Conservation (phyloP, 176 grass and related monocot species). For the Saccharum spontaneum region DNA sequence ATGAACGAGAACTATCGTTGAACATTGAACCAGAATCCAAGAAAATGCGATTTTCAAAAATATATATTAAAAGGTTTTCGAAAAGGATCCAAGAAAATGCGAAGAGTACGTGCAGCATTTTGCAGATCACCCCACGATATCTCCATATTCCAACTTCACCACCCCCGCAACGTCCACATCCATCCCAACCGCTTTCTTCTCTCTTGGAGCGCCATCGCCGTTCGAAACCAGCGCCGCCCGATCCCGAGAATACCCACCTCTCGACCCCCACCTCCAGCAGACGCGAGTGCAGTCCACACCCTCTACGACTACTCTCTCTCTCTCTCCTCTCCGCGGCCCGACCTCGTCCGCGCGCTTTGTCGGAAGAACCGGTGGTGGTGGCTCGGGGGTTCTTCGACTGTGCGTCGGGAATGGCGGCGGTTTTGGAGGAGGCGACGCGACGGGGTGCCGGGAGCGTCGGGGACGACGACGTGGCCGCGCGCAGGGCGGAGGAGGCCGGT, state of each 20-base stretch:
- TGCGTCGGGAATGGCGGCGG: not conserved
- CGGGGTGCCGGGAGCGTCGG: not conserved
- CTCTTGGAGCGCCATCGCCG: constrained; percentile 45
- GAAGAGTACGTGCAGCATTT: not conserved
- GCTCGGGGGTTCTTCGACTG: not conserved
- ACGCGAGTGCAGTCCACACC: not conserved
- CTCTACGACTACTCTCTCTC: not conserved
- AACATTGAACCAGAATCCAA: not conserved
- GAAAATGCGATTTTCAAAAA: too few species aligned
- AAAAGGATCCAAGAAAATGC: not conserved
- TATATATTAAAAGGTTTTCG: too few species aligned
- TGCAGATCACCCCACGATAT: not conserved
- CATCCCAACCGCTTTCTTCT: constrained; percentile 49
- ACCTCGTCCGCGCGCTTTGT: not conserved
- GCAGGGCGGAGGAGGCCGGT: constrained; percentile 67
- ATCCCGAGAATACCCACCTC: constrained; percentile 18
- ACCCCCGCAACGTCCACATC: constrained; percentile 23
- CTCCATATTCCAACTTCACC: fast-evolving
- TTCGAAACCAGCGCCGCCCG: constrained; percentile 42
- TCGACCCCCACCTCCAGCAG: not conserved
- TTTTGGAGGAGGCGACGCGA: constrained; percentile 5
- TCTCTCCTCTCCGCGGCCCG: not conserved
- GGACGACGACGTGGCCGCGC: constrained; percentile 41
- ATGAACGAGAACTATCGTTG: not conserved
- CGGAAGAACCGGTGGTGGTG: constrained; percentile 4